Percentiles rank a stretch among this genome's conserved stretches.
These are phyloP conservation scores for Pseudevernia furfuracea DNA, from an alignment of 495 filamentous ascomycete genomes.

Conservation along the genomic window DNA sequence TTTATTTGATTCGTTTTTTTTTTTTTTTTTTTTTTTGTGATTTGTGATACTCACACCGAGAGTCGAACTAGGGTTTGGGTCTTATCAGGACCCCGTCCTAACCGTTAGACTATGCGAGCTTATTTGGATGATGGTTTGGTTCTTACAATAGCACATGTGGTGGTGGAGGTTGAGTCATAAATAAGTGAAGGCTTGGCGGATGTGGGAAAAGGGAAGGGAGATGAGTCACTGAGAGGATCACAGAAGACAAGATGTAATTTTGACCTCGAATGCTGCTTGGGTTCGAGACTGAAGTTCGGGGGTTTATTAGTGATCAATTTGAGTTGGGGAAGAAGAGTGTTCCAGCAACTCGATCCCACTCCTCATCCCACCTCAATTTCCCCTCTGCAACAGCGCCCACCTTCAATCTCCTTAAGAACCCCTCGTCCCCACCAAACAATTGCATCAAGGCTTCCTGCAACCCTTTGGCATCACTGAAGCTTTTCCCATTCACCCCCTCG, in stretches of 20 bases:
- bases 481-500: slow-evolving; percentile 76
- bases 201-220: background rate
- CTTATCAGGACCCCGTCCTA: slow-evolving; percentile 1
- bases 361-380: slow-evolving; percentile 78
- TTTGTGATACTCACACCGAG: background rate
- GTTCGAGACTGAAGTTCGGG: background rate
- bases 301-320: background rate
- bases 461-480: slow-evolving; percentile 62
- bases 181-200: background rate
- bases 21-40: too few species aligned
- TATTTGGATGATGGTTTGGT: background rate
- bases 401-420: slow-evolving; percentile 54
- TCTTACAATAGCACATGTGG: background rate
- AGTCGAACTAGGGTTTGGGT: background rate
- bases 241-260: background rate
- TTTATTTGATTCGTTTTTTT: background rate
- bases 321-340: slow-evolving; percentile 47
- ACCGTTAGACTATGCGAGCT: background rate
- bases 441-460: slow-evolving; percentile 51
- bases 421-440: slow-evolving; percentile 48
- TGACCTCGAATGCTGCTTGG: background rate
- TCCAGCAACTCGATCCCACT: slow-evolving; percentile 79
- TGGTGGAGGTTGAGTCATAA: background rate
- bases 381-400: slow-evolving; percentile 72
- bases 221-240: background rate